These are phyloP conservation scores for Agastache rugosa DNA, from an alignment of 257 asterid species.

Conservation along the genomic window DNA sequence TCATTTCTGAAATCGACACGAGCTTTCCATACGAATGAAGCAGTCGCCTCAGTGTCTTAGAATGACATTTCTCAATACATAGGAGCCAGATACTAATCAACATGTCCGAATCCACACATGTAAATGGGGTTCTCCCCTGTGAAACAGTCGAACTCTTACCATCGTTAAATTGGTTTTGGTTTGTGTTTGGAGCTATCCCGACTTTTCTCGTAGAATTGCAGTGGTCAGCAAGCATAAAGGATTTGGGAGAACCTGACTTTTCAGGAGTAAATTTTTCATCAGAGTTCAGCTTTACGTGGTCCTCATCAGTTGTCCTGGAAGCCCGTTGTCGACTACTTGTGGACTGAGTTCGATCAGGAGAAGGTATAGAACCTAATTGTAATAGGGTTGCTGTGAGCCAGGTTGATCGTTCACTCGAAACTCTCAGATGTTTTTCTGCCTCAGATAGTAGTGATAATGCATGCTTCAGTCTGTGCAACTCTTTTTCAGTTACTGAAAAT, in stretches of 20 bases:
- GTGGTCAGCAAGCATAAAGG: constrained; percentile 41
- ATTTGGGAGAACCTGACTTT: constrained; percentile 51
- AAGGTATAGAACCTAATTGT: constrained; percentile 78
- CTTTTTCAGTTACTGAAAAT: constrained; percentile 75
- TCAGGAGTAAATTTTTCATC: constrained; percentile 45
- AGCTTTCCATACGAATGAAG: constrained; percentile 80
- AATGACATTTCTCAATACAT: constrained; percentile 89
- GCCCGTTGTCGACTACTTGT: constrained; percentile 77
- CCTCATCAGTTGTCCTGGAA: constrained; percentile 72
- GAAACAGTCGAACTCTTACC: constrained; percentile 35
- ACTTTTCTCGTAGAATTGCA: constrained; percentile 48
- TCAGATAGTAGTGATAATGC: constrained; percentile 86
- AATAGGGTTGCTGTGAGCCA: constrained; percentile 96
- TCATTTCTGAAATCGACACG: constrained; percentile 70
- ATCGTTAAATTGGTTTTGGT: constrained; percentile 36
- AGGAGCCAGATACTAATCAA: constrained; percentile 70
- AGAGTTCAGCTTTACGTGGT: constrained; percentile 48
- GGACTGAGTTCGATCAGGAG: constrained; percentile 69
- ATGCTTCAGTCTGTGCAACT: constrained; percentile 76
- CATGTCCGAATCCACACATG: constrained; percentile 55
- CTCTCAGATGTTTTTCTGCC: constrained; percentile 88
- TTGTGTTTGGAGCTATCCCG: constrained; percentile 27
- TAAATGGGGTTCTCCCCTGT: constrained; percentile 42
- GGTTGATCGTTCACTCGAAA: constrained; percentile 84
- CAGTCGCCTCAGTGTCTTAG: constrained; percentile 80